phyloP scores from a whole-genome alignment of 2,329 filamentous ascomycete species.

The Ascochyta koolunga region DNA sequence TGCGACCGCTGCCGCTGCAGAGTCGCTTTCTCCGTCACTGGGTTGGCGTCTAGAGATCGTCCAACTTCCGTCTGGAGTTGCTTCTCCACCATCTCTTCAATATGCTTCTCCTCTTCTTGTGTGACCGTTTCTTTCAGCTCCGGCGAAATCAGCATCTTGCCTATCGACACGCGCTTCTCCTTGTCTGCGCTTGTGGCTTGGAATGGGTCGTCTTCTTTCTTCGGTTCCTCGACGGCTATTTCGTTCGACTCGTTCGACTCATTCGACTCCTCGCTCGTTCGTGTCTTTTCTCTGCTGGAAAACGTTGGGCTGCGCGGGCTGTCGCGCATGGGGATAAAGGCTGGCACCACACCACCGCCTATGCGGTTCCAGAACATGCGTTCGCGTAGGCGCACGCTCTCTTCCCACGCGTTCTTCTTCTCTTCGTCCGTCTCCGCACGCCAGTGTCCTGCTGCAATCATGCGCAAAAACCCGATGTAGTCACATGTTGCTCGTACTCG shows the following conservation, averaged over 20 bases:
- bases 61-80: constrained; percentile 43
- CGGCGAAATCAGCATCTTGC: constrained; percentile 43
- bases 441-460: constrained; percentile 93
- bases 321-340: constrained; percentile 49
- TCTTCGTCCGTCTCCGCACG: constrained; percentile 81
- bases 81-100: constrained; percentile 43
- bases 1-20: constrained; percentile 32
- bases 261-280: constrained; percentile 40
- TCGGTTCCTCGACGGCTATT: constrained; percentile 24
- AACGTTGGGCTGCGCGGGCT: constrained; percentile 43
- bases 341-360: constrained; percentile 86
- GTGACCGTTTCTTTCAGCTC: constrained; percentile 16
- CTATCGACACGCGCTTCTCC: constrained; percentile 46
- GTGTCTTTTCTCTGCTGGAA: constrained; percentile 27
- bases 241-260: constrained; percentile 16
- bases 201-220: constrained; percentile 46
- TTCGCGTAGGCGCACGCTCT: constrained; percentile 85
- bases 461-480: constrained; percentile 87
- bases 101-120: constrained; percentile 41
- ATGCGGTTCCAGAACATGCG: constrained; percentile 97
- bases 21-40: constrained; percentile 10
- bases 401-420: constrained; percentile 90
- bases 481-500: constrained; percentile 89
- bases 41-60: constrained; percentile 29
- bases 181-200: constrained; percentile 28